phyloP scores from a whole-genome alignment of 805 yeast species.

The Nakazawaea wyomingensis region DNA sequence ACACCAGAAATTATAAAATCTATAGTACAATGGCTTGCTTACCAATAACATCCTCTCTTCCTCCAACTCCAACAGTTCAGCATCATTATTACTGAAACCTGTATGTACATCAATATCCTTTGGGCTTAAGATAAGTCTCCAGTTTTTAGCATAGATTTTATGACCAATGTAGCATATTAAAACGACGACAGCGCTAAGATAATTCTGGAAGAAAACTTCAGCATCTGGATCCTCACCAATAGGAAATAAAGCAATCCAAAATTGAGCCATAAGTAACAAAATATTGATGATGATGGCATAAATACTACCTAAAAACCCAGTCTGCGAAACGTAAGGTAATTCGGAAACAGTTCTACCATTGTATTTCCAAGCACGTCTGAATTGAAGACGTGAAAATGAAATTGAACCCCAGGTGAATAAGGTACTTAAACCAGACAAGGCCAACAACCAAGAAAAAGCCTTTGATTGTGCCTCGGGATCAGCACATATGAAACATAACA shows the following conservation, averaged over 20 bases:
- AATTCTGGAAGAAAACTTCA: constrained; percentile 48
- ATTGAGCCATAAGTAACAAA: constrained; percentile 51
- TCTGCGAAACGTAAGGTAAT: constrained; percentile 35
- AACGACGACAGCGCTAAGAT: constrained; percentile 50
- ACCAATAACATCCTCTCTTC: constrained; percentile 35
- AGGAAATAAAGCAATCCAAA: constrained; percentile 64
- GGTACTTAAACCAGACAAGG: constrained; percentile 44
- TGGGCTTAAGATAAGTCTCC: constrained; percentile 32
- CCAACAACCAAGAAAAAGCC: constrained; percentile 43
- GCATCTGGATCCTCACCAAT: constrained; percentile 42
- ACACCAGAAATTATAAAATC: constrained; percentile 41
- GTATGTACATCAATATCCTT: constrained; percentile 55
- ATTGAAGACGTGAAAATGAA: constrained; percentile 36
- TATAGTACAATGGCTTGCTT: constrained; percentile 23
- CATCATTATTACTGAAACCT: constrained; percentile 54
- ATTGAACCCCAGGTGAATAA: constrained; percentile 48
- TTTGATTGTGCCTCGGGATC: constrained; percentile 32
- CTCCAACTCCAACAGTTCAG: constrained; percentile 46
- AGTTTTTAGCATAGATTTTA: constrained; percentile 40
- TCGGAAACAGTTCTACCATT: constrained; percentile 38
- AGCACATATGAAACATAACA: constrained; percentile 40
- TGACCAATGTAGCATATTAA: constrained; percentile 47
- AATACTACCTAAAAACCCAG: constrained; percentile 38
- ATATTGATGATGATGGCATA: constrained; percentile 38
- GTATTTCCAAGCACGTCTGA: constrained; percentile 37